Base-by-base conservation (phyloP, 768 basidiomycete species). In the Boletus rufocinnamomeus region DNA sequence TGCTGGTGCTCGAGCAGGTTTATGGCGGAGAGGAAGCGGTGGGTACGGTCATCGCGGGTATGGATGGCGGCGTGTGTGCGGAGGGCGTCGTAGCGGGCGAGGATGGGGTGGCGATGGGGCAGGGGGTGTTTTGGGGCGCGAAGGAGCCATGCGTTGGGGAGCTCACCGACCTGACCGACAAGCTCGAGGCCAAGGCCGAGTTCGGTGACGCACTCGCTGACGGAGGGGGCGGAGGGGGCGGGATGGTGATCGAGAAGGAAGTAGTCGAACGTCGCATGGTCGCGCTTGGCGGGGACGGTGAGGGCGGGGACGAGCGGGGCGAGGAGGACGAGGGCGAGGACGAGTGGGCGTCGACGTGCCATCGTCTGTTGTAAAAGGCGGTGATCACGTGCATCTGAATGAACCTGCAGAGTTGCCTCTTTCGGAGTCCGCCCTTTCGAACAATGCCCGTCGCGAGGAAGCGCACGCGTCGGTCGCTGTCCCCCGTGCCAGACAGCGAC, bases 81-180 rank as follows among this genome's bases (percentile, higher is more conserved):
- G 52, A 89, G 67, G 16, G 66, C 67, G 28, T 83, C 72, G 61
- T 82, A 83, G 34, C 71, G 73, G 14, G 79, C 75, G 30, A 88
- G 67, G 50, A 88, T 83, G 28, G 64, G 53, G 49, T 61, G 63
- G 35, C 65, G 66, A 14, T 64, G 59, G 8, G 43, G 46, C 21
- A 6, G 54, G 43, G 34, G 27, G 28, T 61, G 74, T 60, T 70
- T 85, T 82, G 63, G 73, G 67, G 43, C 75, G 27, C 92, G 83
- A 46, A 97, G 86, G 19, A 99, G 77, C 91, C 92, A 99, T 74
- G 91, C 82, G 55, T 92, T 79, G 30, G 74, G 69, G 6, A 99
- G 82, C 69, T 95, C 88, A 51, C 97, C 95, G 27, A 86, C 88
- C 64, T 84, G 89, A 69, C 95, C 93, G 56, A 98, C 88, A 49